phyloP scores from a whole-genome alignment of 352 stramenopile genomes.

The Thraustotheca clavata region DNA sequence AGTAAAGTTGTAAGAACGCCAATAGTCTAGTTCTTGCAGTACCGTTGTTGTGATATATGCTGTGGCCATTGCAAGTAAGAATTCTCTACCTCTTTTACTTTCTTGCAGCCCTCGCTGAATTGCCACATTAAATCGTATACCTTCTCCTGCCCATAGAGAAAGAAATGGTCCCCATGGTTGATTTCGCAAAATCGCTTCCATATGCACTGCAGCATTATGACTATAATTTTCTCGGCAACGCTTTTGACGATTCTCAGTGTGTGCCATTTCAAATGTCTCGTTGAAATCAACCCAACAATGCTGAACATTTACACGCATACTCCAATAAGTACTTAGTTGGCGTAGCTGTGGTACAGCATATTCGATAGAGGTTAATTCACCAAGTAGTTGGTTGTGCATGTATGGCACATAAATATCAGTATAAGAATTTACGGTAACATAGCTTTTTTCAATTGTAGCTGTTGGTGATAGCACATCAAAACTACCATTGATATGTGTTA shows the following conservation, averaged over 20 bases:
- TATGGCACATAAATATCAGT: not conserved
- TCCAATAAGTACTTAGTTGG: not conserved
- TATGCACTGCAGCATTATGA: not conserved
- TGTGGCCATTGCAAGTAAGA: not conserved
- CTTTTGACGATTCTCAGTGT: not conserved
- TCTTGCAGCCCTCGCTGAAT: not conserved
- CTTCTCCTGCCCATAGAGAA: not conserved
- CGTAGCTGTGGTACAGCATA: not conserved
- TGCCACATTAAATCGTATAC: not conserved
- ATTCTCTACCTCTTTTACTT: not conserved
- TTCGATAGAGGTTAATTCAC: not conserved
- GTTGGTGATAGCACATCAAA: not conserved
- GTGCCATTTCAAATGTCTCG: constrained; percentile 8
- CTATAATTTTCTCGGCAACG: not conserved
- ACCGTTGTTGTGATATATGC: not conserved
- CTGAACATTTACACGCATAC: not conserved
- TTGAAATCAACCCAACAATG: constrained; percentile 19
- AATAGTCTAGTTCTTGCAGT: not conserved
- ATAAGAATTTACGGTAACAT: not conserved
- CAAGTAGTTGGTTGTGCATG: not conserved
- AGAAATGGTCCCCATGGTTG: not conserved
- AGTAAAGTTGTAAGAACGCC: not conserved
- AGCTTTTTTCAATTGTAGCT: not conserved
- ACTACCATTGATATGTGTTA: not conserved
- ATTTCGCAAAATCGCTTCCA: constrained; percentile 4